Percentiles rank a stretch among this genome's conserved stretches.
Evolutionary conservation across 495 filamentous ascomycete species (phyloP).

Genomic region (Clohesyomyces aquaticus): DNA sequence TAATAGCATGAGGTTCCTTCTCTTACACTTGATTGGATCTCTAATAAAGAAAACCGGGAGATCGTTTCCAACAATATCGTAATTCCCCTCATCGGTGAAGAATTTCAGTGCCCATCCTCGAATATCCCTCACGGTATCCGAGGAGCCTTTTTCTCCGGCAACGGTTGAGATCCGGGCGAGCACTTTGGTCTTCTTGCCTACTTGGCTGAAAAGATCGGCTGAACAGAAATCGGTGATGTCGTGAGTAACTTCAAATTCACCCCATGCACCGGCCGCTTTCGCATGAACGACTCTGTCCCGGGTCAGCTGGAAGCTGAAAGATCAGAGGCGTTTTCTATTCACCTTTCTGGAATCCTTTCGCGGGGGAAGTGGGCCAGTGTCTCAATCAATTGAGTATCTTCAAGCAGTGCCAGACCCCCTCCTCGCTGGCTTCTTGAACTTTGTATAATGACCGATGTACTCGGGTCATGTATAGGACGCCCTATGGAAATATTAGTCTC

Average conservation of each 20-base stretch:
- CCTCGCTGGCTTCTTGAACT: background rate
- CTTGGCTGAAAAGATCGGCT: constrained; percentile 21
- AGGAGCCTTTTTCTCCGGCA: constrained; percentile 25
- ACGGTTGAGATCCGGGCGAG: constrained; percentile 33
- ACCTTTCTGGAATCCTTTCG: constrained; percentile 38
- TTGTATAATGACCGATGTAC: background rate
- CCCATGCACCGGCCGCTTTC: constrained; percentile 36
- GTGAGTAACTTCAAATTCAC: constrained; percentile 35
- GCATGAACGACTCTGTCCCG: constrained; percentile 30
- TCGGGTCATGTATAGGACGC: constrained; percentile 24
- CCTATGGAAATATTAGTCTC: background rate
- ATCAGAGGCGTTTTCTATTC: background rate
- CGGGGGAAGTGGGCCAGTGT: constrained; percentile 36
- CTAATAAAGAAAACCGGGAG: constrained; percentile 58
- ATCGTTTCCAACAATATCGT: constrained; percentile 39
- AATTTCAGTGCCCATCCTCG: constrained; percentile 37
- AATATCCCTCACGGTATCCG: constrained; percentile 35
- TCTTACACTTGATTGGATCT: constrained; percentile 61
- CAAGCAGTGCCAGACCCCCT: constrained; percentile 31
- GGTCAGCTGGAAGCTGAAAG: background rate
- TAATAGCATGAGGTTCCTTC: too few relatives aligned
- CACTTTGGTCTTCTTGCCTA: constrained; percentile 37
- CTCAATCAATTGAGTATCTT: constrained; percentile 37
- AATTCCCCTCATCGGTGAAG: constrained; percentile 38
- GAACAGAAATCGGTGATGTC: constrained; percentile 34